These are phyloP conservation scores for Aspergillus phoenicis DNA, from an alignment of 2,329 filamentous ascomycete genomes.

Conservation along the genomic window DNA sequence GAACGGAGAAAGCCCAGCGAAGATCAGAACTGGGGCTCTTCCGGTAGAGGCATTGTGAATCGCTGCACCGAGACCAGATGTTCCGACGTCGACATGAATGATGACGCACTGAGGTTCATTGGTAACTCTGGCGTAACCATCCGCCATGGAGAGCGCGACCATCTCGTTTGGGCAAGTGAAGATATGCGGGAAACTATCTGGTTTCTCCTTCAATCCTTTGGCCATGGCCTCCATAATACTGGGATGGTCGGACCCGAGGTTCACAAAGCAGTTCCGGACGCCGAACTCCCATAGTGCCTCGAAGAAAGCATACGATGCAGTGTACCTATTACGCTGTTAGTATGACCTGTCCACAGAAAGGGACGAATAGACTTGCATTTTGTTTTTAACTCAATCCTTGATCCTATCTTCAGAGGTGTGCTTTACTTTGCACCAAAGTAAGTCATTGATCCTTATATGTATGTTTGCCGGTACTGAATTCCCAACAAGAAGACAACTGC, in stretches of 20 bases:
- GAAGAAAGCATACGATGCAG: conserved; percentile 10
- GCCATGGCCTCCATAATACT: conserved; percentile 76
- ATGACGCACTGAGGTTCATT: conserved; percentile 68
- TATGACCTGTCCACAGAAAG: too few species aligned
- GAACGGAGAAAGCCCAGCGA: conserved; percentile 73
- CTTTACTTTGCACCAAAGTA: too few species aligned
- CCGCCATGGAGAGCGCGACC: conserved; percentile 78
- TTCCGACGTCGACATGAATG: conserved; percentile 77
- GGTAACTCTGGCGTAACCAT: conserved; percentile 72
- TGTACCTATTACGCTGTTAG: conserved; percentile 13
- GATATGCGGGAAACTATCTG: conserved; percentile 65
- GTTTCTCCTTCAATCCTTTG: conserved; percentile 67
- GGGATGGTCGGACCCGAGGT: conserved; percentile 54
- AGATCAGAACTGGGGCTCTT: conserved; percentile 71
- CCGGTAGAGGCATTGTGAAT: conserved; percentile 76
- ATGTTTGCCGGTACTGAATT: too few species aligned
- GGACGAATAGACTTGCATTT: too few species aligned
- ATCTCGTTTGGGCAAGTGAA: conserved; percentile 81
- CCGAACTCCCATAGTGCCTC: conserved; percentile 15
- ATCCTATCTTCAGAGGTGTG: too few species aligned
- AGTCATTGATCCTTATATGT: too few species aligned
- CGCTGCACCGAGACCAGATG: conserved; percentile 73
- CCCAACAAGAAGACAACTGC: too few species aligned
- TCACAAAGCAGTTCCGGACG: conserved; percentile 46
- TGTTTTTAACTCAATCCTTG: neutral